Evolutionary conservation across 2,329 filamentous ascomycete genomes (phyloP), one percentile per base, ranked within the genome.

Genomic region (Cytospora schulzeri): DNA sequence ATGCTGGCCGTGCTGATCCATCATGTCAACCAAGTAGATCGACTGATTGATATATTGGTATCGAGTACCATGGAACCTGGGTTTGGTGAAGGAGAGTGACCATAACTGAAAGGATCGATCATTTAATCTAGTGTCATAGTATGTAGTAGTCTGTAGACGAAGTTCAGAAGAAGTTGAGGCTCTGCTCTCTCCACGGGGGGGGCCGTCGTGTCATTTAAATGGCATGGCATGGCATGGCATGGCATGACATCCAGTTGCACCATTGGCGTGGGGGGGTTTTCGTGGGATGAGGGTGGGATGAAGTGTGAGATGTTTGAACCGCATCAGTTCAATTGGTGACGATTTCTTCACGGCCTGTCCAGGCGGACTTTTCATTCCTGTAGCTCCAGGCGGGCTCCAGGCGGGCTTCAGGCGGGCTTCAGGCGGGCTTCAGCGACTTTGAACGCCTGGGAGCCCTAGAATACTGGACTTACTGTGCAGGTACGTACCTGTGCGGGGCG

Each of bases 201-300:
- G 17, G 2, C 45, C n/a, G 45, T 48, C n/a, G n/a, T 48, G n/a
- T 19, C n/a, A 24, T 48, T 24, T 48, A 22, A 48, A 48, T 22
- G 45, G 9, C 45, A 48, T n/a, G n/a, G 17, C 45, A 48, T 48
- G 31, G 11, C 3, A 35, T 35, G 31, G 31, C 41, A 45, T 38
- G 35, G 35, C 11, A 38, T 38, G 19, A 6, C 45, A 48, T 48
- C 45, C 45, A 48, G 19, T 24, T 48, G 45, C n/a, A 48, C 33
- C 45, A 48, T 24, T 48, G 45, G 45, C 45, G 45, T 48, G 45
- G 45, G 45, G 45, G 45, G 45, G 11, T 1, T 48, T 48, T 14
- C 45, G 45, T 48, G 45, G 45, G 45, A 48, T 48, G 45, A 48
- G 45, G n/a, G 45, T 48, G 45, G 45, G 45, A 48, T 48, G 45